Evolutionary conservation across 2,329 filamentous ascomycete species (phyloP), one percentile per base, ranked within the genome.

Genomic region (Pseudogymnoascus verrucosus): DNA sequence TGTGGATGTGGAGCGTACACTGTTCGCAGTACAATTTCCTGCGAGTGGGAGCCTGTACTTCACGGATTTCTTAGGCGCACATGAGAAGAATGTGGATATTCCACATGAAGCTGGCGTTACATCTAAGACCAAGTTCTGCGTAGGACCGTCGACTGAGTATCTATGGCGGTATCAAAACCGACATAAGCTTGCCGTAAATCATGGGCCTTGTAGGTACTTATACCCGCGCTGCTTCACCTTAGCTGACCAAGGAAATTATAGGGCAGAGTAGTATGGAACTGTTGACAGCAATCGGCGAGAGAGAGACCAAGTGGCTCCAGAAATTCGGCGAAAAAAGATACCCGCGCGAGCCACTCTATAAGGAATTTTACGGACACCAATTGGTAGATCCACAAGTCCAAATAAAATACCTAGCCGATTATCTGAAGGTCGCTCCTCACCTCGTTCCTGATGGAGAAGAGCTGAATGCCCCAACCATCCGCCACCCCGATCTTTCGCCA

Each of bases 111-210:
- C 11, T 6, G 19, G 42, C 10, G 16, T 12, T 44, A 14, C 11
- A 14, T 44, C 42, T 19, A 19, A 8, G 16, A 16, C 16, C 42
- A 65, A 54, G 62, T 67, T 67, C 60, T 67, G 64, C 60, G 62
- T 68, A n/a, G 65, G 67, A 37, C 67, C 67, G 31, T 68, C 65
- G 14, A 66, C 67, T 21, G 65, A 68, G 42, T 66, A 68, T 68
- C 62, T 66, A 23, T 68, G 64, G 67, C 67, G 63, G 64, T 66
- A 64, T 63, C 66, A 67, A 60, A 63, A 62, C 28, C 63, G 64
- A 65, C 51, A 67, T 65, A 51, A 63, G 37, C 64, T 68, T 19
- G 28, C 60, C 62, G 62, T 64, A 44, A 66, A 66, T 62, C 36
- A 37, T 26, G 64, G 66, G 34, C 67, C 67, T 66, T 68, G 63